These are phyloP conservation scores for Saccharomycopsis babjevae DNA, from an alignment of 805 yeast species.

Conservation along the genomic window DNA sequence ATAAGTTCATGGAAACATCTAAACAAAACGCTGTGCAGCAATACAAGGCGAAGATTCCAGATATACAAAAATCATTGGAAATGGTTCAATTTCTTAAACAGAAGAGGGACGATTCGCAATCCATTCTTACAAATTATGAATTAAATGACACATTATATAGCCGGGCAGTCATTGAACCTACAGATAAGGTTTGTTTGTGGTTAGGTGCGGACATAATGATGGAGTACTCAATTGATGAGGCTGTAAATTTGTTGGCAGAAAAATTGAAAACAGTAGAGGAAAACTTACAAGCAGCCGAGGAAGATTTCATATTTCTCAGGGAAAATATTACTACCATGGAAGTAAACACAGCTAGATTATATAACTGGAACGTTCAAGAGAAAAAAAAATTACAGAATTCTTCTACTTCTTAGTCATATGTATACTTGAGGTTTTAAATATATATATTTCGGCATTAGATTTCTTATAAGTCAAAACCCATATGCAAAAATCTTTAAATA, in stretches of 20 bases:
- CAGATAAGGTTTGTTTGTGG: slow-evolving; percentile 75
- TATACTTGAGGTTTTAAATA: no score
- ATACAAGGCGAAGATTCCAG: slow-evolving; percentile 73
- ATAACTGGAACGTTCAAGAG: slow-evolving; percentile 81
- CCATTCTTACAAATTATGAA: slow-evolving; percentile 74
- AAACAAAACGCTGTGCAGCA: slow-evolving; percentile 31
- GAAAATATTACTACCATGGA: slow-evolving; percentile 96
- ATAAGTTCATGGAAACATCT: slow-evolving; percentile 65
- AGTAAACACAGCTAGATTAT: slow-evolving; percentile 88
- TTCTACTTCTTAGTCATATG: not conserved
- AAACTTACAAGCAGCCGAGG: slow-evolving; percentile 54
- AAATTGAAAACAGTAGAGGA: slow-evolving; percentile 55
- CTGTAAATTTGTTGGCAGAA: slow-evolving; percentile 53
- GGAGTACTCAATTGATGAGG: slow-evolving; percentile 87
- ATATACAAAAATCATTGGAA: slow-evolving; percentile 74
- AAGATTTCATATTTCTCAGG: slow-evolving; percentile 73
- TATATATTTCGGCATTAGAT: no score
- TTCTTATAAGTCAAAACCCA: no score
- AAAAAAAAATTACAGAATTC: slow-evolving; percentile 28
- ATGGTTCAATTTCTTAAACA: slow-evolving; percentile 52
- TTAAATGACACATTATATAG: slow-evolving; percentile 89
- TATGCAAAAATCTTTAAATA: no score
- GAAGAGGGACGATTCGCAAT: slow-evolving; percentile 33
- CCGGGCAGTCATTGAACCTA: slow-evolving; percentile 59
- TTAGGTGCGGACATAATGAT: slow-evolving; percentile 98